phyloP scores from a whole-genome alignment of 2,329 filamentous ascomycete genomes.

The Rachicladosporium sp. region DNA sequence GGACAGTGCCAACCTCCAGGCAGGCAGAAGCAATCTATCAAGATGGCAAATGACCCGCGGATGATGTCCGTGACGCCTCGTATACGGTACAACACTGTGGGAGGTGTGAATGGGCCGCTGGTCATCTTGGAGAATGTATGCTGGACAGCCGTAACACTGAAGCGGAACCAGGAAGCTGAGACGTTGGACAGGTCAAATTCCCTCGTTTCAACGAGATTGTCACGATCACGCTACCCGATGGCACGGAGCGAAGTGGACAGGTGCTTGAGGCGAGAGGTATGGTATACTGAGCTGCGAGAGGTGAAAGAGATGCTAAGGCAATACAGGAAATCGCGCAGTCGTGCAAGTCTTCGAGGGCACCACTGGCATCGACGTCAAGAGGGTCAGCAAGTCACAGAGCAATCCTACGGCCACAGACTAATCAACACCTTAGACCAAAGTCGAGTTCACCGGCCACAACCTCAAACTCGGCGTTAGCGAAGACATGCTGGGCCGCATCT shows the following conservation, averaged over 20 bases:
- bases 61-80: conserved; percentile 52
- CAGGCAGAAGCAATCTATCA: conserved; percentile 4
- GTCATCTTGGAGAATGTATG: conserved; percentile 93
- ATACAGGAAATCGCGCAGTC: conserved; percentile 73
- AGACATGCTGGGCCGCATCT: conserved; percentile 98
- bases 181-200: conserved; percentile 68
- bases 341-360: conserved; percentile 99
- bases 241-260: conserved; percentile 83
- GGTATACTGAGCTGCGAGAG: conserved; percentile 7
- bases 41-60: conserved; percentile 31
- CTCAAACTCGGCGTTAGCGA: conserved; percentile 98
- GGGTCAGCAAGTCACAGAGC: conserved; percentile 35
- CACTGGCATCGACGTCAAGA: conserved; percentile 95
- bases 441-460: conserved; percentile 94
- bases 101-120: conserved; percentile 93
- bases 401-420: conserved; percentile 1
- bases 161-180: conserved; percentile 6
- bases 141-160: conserved; percentile 8
- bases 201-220: conserved; percentile 97
- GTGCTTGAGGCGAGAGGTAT: conserved; percentile 94
- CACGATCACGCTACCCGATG: conserved; percentile 87
- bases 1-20: background rate
- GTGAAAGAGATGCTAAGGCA: conserved; percentile 6
- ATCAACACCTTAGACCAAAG: conserved; percentile 57
- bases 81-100: conserved; percentile 95